phyloP scores from a whole-genome alignment of 2,329 filamentous ascomycete genomes.

The Talaromyces rugulosus region DNA sequence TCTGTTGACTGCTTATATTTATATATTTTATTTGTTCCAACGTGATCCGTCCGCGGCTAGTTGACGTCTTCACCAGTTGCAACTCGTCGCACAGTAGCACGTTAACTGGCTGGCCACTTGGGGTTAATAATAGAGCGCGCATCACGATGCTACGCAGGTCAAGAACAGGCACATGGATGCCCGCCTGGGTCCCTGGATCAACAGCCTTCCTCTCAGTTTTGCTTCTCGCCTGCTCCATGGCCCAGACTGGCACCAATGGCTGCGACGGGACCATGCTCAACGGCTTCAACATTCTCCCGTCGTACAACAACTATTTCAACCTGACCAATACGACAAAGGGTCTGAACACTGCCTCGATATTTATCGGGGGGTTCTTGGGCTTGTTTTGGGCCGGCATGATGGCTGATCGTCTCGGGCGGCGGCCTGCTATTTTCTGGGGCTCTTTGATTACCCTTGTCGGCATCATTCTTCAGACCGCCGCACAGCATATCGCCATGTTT shows the following conservation, averaged over 20 bases:
- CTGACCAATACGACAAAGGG: slow-evolving; percentile 51
- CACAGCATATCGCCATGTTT: slow-evolving; percentile 4
- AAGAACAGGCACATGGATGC: slow-evolving; percentile 43
- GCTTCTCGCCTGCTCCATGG: slow-evolving; percentile 43
- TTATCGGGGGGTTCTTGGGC: not conserved
- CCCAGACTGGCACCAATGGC: slow-evolving; percentile 36
- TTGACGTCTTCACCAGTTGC: not conserved
- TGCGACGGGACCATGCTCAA: slow-evolving; percentile 53
- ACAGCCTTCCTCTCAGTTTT: slow-evolving; percentile 32
- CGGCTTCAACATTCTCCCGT: slow-evolving; percentile 54
- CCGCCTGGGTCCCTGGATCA: slow-evolving; percentile 42
- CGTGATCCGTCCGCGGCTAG: no score
- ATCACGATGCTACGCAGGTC: slow-evolving; percentile 31
- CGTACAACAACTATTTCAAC: slow-evolving; percentile 53
- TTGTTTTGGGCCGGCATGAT: slow-evolving; percentile 1
- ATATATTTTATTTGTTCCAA: no score
- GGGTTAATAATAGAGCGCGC: not conserved
- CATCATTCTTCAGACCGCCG: slow-evolving; percentile 1
- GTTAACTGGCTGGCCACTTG: not conserved
- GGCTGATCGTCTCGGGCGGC: not conserved
- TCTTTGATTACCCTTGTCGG: not conserved
- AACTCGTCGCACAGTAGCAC: not conserved
- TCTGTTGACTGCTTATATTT: no score
- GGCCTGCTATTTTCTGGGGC: slow-evolving; percentile 1
- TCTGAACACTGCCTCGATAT: slow-evolving; percentile 50